Conservation (phyloP, 2,329 filamentous ascomycete species). For the Aureobasidium sp. region DNA sequence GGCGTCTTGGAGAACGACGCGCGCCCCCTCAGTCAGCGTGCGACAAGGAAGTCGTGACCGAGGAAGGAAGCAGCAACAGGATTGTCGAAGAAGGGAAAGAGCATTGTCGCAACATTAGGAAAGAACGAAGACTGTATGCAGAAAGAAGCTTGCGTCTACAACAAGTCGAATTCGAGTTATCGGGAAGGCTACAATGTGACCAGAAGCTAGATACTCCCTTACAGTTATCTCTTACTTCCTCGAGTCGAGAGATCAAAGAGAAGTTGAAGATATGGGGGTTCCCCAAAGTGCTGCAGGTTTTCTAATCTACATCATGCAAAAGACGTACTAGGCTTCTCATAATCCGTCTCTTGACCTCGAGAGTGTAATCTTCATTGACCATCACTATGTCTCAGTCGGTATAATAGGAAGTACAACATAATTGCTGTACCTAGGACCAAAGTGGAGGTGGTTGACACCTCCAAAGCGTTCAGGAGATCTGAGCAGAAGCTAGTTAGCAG, state of each 20-base stretch:
- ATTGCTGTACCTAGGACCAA: not conserved
- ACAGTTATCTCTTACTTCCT: not conserved
- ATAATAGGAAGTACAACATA: conserved; percentile 2
- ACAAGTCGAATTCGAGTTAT: not conserved
- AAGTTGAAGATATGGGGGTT: not conserved
- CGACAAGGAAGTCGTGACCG: not conserved
- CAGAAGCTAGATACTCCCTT: not conserved
- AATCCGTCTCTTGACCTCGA: no score
- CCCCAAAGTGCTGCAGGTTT: not conserved
- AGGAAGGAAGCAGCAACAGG: not conserved
- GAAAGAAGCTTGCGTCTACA: not conserved
- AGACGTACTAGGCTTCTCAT: no score
- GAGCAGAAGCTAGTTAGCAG: no score
- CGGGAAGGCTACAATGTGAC: not conserved
- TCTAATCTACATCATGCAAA: no score
- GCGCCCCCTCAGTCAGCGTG: not conserved
- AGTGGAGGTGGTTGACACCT: not conserved
- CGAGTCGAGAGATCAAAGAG: not conserved
- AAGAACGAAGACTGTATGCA: not conserved
- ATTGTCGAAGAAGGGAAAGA: not conserved
- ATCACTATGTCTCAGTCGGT: not conserved
- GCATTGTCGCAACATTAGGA: no score
- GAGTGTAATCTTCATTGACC: no score
- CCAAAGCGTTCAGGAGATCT: not conserved
- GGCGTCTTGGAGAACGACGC: not conserved